phyloP scores from a whole-genome alignment of 2,329 filamentous ascomycete species.

The Diaporthe sp. region DNA sequence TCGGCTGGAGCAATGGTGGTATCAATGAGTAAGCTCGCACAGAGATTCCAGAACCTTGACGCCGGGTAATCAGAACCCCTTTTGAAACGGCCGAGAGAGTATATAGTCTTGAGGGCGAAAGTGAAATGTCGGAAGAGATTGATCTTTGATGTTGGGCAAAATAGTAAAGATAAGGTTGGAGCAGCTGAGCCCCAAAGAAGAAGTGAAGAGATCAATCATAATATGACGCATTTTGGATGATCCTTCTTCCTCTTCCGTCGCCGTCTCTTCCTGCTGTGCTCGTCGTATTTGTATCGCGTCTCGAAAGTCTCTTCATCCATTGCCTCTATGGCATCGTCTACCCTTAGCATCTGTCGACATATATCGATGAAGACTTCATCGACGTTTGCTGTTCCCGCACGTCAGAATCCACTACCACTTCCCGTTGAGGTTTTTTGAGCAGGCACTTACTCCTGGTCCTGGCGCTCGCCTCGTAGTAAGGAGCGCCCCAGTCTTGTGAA shows the following conservation, averaged over 20 bases:
- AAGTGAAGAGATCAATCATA: conserved; percentile 29
- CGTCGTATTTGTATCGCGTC: conserved; percentile 37
- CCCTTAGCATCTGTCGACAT: conserved; percentile 85
- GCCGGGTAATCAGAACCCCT: background rate
- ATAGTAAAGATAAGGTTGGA: conserved; percentile 6
- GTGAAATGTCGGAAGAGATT: background rate
- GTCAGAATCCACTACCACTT: conserved; percentile 44
- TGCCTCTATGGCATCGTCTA: conserved; percentile 65
- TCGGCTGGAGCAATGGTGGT: conserved; percentile 22
- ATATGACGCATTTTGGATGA: conserved; percentile 39
- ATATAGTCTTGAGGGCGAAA: conserved; percentile 25
- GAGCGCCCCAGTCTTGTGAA: conserved; percentile 89
- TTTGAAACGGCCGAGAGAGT: conserved; percentile 16
- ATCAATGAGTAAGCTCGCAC: conserved; percentile 10
- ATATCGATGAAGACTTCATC: conserved; percentile 91
- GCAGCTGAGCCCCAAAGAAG: background rate
- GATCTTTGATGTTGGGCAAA: conserved; percentile 1
- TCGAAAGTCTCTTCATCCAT: conserved; percentile 38
- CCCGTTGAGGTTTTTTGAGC: background rate
- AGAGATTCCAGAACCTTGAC: conserved; percentile 28
- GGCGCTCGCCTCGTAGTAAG: conserved; percentile 92
- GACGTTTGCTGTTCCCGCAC: conserved; percentile 75
- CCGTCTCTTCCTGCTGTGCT: conserved; percentile 35
- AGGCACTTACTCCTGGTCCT: conserved; percentile 74
- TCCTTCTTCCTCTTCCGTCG: conserved; percentile 39